A percentile compares a stretch with the other conserved stretches of the same genome.
phyloP scores from a whole-genome alignment of 2,329 filamentous ascomycete genomes.

The Sclerotinia trifoliorum region DNA sequence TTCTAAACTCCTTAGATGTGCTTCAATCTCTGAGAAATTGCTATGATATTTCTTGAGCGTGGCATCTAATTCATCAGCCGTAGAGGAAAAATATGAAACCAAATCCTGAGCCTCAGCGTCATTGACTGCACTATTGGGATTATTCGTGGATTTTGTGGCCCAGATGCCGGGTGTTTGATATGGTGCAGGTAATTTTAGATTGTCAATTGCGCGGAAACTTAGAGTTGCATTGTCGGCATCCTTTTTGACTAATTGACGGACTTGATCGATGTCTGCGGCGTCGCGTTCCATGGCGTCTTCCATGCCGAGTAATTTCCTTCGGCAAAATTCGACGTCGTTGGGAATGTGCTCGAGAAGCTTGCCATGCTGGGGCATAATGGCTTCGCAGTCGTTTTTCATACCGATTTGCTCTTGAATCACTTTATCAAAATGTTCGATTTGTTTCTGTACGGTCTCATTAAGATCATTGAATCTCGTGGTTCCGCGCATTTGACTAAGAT shows the following conservation, averaged over 20 bases:
- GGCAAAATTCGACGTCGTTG: constrained; percentile 63
- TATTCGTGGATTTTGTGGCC: constrained; percentile 46
- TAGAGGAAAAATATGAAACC: constrained; percentile 62
- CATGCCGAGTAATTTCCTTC: constrained; percentile 60
- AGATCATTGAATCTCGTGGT: constrained; percentile 93
- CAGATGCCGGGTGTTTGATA: constrained; percentile 47
- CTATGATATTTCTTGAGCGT: constrained; percentile 57
- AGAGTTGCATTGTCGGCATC: constrained; percentile 70
- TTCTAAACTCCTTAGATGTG: constrained; percentile 63
- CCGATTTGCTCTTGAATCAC: constrained; percentile 78
- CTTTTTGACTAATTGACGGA: constrained; percentile 57
- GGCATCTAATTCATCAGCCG: constrained; percentile 59
- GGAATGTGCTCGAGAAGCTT: constrained; percentile 63
- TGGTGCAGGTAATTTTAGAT: constrained; percentile 65
- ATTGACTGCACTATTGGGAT: constrained; percentile 39
- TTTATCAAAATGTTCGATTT: constrained; percentile 75
- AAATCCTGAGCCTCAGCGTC: constrained; percentile 57
- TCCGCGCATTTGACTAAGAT: constrained; percentile 73
- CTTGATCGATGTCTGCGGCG: constrained; percentile 56
- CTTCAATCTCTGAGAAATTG: constrained; percentile 63
- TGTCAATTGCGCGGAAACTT: constrained; percentile 71
- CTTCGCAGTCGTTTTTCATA: constrained; percentile 74
- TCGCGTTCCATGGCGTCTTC: constrained; percentile 63
- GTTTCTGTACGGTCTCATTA: constrained; percentile 73
- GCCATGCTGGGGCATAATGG: constrained; percentile 63